Evolutionary conservation across 202 grass and related monocot genomes (phyloP), one percentile per base, ranked within the genome.

Genomic region (Tripidium arundinaceum): DNA sequence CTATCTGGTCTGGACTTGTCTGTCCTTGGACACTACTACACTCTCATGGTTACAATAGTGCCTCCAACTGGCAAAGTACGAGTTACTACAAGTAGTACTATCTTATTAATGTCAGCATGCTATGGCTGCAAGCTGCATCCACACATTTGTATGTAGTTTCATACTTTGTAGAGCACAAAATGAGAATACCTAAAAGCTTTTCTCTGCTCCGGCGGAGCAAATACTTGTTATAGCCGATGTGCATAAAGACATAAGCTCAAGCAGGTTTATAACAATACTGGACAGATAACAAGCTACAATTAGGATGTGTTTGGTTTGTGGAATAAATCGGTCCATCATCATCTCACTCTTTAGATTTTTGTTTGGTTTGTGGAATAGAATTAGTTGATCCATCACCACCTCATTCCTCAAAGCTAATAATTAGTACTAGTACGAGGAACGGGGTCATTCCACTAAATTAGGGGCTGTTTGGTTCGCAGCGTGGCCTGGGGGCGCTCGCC

Each of bases 41-140:
- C 27, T 43, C 19, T 40, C 24, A 5, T 7, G 22, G n/a, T 26
- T 45, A 36, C 39, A 27, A 28, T 57, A 29, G n/a, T 74, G 45
- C 19, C 28, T 22, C 15, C 25, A 72, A 70, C 59, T 8, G 82
- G 29, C 11, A 0, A 74, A 26, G 25, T 60, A 76, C 50, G 24
- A n/a, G 42, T 43, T 55, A 55, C 55, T 54, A n/a, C 49, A 49
- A 19, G 21, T 60, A 39, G 61, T 39, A 33, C 9, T 7, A 54
- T 11, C 8, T 46, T 29, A n/a, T 47, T 33, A 9, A 71, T 47
- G 29, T 33, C 43, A n/a, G 4, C 11, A 54, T 57, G 18, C 2
- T 13, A 36, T 24, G n/a, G 55, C 22, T 74, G 68, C 46, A 77
- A 77, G 46, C 49, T 38, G n/a, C 70, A 86, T 86, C 38, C 10